phyloP scores from a whole-genome alignment of 225 moss, liverwort and hornwort species.

The Pseudisothecium myosuroides region DNA sequence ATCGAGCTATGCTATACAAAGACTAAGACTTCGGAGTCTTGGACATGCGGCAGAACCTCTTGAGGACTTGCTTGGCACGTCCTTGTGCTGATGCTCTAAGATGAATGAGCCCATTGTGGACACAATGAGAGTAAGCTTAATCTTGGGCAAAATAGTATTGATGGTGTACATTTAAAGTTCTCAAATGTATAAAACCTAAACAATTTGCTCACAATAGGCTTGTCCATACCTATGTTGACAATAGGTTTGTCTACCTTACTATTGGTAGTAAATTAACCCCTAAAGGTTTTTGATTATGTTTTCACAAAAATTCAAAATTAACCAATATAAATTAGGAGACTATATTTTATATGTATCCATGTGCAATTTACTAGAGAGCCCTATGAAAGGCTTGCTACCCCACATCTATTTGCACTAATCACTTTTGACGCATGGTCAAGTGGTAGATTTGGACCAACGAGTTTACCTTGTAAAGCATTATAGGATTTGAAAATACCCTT shows the following conservation, averaged over 20 bases:
- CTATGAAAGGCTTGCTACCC: background rate
- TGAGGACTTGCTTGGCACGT: rapidly evolving
- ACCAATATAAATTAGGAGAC: background rate
- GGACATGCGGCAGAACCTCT: rapidly evolving
- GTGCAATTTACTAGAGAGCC: background rate
- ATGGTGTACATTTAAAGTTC: background rate
- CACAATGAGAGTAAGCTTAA: background rate
- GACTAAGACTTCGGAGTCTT: background rate
- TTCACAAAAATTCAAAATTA: background rate
- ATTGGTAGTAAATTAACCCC: rapidly evolving
- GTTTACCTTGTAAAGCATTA: background rate
- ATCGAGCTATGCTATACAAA: background rate
- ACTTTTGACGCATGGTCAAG: background rate
- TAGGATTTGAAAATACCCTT: background rate
- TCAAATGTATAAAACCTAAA: background rate
- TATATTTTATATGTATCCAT: background rate
- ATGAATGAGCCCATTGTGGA: background rate
- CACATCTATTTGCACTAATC: background rate
- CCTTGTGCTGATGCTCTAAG: background rate
- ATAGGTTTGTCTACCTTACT: background rate
- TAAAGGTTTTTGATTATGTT: too few species aligned
- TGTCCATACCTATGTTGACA: background rate
- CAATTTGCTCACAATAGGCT: background rate
- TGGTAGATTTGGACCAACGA: background rate
- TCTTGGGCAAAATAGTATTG: background rate